Conservation (phyloP, 371 early-diverging fungal species). For the Rhizopus arrhizus region DNA sequence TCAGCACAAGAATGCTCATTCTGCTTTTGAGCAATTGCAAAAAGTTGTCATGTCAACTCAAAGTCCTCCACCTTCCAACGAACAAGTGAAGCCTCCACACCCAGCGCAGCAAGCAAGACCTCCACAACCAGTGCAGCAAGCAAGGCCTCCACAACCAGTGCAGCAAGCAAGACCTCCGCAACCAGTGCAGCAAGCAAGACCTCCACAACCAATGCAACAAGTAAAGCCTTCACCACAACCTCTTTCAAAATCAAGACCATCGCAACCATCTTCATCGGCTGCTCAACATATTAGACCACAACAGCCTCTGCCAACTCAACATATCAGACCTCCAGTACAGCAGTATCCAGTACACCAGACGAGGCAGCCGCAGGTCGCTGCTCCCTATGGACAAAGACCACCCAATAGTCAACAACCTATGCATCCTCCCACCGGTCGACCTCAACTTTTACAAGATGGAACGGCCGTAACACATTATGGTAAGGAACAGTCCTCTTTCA, state of each 20-base stretch:
- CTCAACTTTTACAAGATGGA: conserved; percentile 22
- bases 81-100: background rate
- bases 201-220: background rate
- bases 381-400: conserved; percentile 6
- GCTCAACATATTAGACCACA: background rate
- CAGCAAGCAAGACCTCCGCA: background rate
- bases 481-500: background rate
- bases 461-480: conserved; percentile 14
- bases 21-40: conserved; percentile 27
- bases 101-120: background rate
- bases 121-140: background rate
- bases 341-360: background rate
- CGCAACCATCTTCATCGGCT: background rate
- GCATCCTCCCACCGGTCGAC: background rate
- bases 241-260: conserved; percentile 12
- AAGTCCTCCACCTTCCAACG: background rate
- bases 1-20: conserved; percentile 18
- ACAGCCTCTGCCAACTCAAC: background rate
- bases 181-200: background rate
- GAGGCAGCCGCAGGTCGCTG: background rate
- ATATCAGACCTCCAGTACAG: background rate
- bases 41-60: conserved; percentile 9
- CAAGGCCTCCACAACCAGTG: background rate
- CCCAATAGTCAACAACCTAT: background rate
- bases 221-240: conserved; percentile 1